phyloP scores from a whole-genome alignment of 108 stramenopile genomes.

The Cyclotella atomus region DNA sequence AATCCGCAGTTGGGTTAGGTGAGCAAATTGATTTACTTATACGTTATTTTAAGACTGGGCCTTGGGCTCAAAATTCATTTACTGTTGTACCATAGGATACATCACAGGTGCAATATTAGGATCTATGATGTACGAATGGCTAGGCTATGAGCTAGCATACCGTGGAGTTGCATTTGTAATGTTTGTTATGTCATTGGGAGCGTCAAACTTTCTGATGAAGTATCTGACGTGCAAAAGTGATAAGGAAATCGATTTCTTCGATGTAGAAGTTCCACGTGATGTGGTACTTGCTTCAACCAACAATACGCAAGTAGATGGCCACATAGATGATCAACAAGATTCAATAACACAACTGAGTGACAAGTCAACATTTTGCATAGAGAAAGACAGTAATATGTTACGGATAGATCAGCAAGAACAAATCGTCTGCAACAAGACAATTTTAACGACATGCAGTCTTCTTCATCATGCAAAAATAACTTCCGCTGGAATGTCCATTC shows the following conservation, averaged over 20 bases:
- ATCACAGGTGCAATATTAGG: conserved; percentile 39
- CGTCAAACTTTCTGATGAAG: conserved; percentile 20
- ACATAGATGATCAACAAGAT: no score
- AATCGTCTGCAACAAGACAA: neutral
- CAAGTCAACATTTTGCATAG: no score
- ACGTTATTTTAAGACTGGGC: no score
- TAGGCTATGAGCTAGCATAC: conserved; percentile 32
- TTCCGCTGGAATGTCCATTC: conserved; percentile 31
- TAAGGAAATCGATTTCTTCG: neutral
- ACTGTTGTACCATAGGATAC: conserved; percentile 36
- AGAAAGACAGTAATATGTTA: no score
- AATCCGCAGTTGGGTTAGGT: conserved; percentile 28
- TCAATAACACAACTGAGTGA: no score
- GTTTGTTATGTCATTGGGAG: conserved; percentile 17
- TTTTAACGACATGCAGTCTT: conserved; percentile 25
- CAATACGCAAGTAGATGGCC: no score
- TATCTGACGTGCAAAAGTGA: conserved; percentile 4
- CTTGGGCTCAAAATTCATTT: neutral
- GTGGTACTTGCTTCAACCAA: no score
- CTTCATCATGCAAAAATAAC: conserved; percentile 30
- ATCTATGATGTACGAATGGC: conserved; percentile 30
- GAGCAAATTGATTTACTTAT: neutral
- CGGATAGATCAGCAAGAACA: neutral
- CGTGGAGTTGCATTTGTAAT: conserved; percentile 2
- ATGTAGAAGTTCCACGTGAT: neutral